These are phyloP conservation scores for Phyllosticta capitalensis DNA, from an alignment of 2,329 filamentous ascomycete genomes.

Conservation along the genomic window DNA sequence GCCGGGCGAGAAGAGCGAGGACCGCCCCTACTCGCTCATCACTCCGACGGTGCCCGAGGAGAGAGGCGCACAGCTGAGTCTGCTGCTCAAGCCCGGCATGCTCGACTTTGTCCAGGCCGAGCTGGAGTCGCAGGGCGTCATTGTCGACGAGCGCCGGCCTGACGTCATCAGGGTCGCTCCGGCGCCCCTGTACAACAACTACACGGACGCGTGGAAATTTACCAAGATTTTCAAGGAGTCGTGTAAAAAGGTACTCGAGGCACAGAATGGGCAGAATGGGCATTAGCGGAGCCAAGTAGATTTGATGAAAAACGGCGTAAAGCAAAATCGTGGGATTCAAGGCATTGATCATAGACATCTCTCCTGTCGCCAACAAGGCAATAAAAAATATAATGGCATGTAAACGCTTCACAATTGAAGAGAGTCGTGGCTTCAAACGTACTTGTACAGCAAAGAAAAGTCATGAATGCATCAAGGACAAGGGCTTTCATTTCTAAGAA, in stretches of 20 bases:
- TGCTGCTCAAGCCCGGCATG: constrained; percentile 58
- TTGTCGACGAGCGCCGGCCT: constrained; percentile 76
- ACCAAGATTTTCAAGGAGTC: constrained; percentile 6
- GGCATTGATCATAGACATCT: background rate
- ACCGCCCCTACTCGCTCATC: constrained; percentile 43
- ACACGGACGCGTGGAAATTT: constrained; percentile 61
- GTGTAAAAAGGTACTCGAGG: constrained; percentile 5
- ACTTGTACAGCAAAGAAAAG: background rate
- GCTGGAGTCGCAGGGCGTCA: constrained; percentile 59
- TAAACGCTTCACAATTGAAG: background rate
- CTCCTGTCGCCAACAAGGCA: background rate
- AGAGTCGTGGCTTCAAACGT: background rate
- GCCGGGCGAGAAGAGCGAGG: constrained; percentile 15
- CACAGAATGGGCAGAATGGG: background rate
- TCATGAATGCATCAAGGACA: background rate
- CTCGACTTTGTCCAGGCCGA: constrained; percentile 57
- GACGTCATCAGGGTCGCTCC: constrained; percentile 79
- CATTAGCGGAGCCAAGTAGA: no score
- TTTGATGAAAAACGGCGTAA: background rate
- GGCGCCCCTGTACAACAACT: constrained; percentile 74
- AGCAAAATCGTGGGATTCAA: background rate
- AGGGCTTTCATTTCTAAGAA: background rate
- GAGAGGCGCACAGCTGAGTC: constrained; percentile 69
- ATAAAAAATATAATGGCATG: background rate
- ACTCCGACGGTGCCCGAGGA: constrained; percentile 60